phyloP scores from a whole-genome alignment of 1,284 basidiomycete species.

The Lentinula novae-zelandiae region DNA sequence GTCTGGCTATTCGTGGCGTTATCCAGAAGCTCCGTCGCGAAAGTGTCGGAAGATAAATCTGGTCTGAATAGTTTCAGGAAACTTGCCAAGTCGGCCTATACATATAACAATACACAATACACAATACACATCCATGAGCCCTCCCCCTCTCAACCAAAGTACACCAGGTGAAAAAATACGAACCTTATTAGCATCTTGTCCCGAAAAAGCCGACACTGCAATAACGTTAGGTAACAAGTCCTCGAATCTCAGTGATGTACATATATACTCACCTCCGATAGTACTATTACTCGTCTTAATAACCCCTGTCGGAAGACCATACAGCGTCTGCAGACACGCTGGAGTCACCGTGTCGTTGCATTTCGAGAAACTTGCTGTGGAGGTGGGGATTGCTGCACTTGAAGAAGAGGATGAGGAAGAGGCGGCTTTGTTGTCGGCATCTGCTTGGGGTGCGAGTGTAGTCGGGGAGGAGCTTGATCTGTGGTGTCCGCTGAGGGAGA shows the following conservation, averaged over 20 bases:
- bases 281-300: conserved; percentile 27
- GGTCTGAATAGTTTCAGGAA: conserved; percentile 30
- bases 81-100: conserved; percentile 35
- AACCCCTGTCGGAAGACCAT: conserved; percentile 33
- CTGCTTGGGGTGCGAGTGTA: not conserved
- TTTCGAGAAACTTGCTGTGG: conserved; percentile 28
- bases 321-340: conserved; percentile 37
- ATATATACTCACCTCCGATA: conserved; percentile 23
- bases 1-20: conserved; percentile 41
- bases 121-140: too few species aligned
- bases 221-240: too few species aligned
- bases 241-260: too few species aligned
- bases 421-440: not conserved
- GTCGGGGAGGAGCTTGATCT: not conserved
- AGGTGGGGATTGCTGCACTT: not conserved
- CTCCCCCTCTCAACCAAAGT: too few species aligned
- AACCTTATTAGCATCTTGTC: conserved; percentile 32
- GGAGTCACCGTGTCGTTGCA: conserved; percentile 38
- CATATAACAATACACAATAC: too few species aligned
- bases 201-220: conserved; percentile 34
- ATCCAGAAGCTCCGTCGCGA: conserved; percentile 31
- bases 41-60: conserved; percentile 19
- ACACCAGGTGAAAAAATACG: not conserved
- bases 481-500: conserved; percentile 2
- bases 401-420: not conserved